phyloP scores from a whole-genome alignment of 352 stramenopile genomes.

The Plasmopara muralis region DNA sequence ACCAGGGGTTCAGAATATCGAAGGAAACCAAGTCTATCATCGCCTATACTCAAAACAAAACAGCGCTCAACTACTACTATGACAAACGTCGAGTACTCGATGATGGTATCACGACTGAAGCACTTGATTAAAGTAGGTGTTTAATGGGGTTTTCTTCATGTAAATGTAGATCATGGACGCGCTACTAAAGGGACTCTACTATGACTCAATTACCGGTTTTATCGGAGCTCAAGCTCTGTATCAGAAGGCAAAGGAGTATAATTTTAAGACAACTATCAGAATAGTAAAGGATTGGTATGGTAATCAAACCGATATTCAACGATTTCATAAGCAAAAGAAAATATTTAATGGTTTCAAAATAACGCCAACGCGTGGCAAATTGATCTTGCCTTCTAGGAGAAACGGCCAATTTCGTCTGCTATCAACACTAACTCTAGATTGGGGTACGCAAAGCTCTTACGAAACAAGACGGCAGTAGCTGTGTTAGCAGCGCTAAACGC shows the following conservation, averaged over 20 bases:
- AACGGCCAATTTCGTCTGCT: slow-evolving; percentile 5
- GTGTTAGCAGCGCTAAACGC: slow-evolving; percentile 5
- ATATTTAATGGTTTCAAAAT: neutral
- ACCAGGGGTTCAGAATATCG: too few relatives aligned
- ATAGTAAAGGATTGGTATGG: neutral
- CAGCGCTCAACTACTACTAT: slow-evolving; percentile 1
- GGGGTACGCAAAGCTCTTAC: slow-evolving; percentile 30
- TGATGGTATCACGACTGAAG: slow-evolving; percentile 1
- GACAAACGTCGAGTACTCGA: too few relatives aligned
- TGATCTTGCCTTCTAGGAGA: slow-evolving; percentile 1
- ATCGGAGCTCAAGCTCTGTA: slow-evolving; percentile 1
- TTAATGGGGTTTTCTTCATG: slow-evolving; percentile 1
- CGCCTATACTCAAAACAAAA: slow-evolving; percentile 1
- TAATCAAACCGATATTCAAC: slow-evolving; percentile 1
- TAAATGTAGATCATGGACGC: slow-evolving; percentile 1
- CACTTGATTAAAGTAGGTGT: slow-evolving; percentile 1
- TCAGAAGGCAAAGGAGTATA: slow-evolving; percentile 1
- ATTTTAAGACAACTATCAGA: slow-evolving; percentile 1
- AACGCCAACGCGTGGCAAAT: slow-evolving; percentile 1
- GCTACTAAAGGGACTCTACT: too few relatives aligned
- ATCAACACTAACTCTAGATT: slow-evolving; percentile 41
- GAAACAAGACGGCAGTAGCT: slow-evolving; percentile 26
- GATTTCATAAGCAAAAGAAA: neutral
- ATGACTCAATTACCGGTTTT: neutral
- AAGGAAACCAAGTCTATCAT: neutral